Conservation (phyloP, 352 stramenopile genomes). For the Elongisporangium anandrum region DNA sequence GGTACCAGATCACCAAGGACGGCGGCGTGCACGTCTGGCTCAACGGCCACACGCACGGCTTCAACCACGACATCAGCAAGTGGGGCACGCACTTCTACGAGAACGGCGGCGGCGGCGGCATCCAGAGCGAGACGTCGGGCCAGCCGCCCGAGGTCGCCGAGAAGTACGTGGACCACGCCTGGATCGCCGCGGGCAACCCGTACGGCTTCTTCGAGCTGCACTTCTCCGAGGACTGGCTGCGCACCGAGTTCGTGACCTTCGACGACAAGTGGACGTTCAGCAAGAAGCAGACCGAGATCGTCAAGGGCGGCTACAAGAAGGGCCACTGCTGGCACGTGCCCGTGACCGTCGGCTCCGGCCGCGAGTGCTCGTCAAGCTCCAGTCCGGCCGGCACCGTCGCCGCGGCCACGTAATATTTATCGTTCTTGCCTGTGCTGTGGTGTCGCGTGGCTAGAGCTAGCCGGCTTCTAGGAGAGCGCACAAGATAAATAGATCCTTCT, state of each 20-base stretch:
- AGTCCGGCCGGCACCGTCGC: conserved; percentile 1
- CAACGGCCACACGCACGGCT: conserved; percentile 85
- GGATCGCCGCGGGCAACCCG: conserved; percentile 72
- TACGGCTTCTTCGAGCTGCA: conserved; percentile 86
- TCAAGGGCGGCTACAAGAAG: conserved; percentile 73
- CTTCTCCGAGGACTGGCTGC: conserved; percentile 84
- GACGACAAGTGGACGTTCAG: conserved; percentile 79
- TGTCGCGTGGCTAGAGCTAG: no score
- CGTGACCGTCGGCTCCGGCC: conserved; percentile 56
- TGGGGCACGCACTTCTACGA: conserved; percentile 88
- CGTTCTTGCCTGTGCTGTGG: not conserved
- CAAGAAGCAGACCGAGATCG: conserved; percentile 66
- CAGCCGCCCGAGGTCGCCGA: conserved; percentile 61
- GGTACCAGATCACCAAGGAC: conserved; percentile 82
- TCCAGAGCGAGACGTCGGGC: conserved; percentile 82
- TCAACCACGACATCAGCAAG: conserved; percentile 83
- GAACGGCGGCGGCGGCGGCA: conserved; percentile 81
- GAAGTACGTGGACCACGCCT: conserved; percentile 79
- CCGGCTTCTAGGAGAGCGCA: no score
- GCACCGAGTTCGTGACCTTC: conserved; percentile 82
- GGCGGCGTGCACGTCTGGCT: conserved; percentile 73
- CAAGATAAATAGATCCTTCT: not conserved
- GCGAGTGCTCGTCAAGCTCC: conserved; percentile 43
- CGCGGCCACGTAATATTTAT: not conserved
- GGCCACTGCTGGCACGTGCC: conserved; percentile 85